Conservation (phyloP, 768 basidiomycete genomes). For the Lactifluus rugatus region DNA sequence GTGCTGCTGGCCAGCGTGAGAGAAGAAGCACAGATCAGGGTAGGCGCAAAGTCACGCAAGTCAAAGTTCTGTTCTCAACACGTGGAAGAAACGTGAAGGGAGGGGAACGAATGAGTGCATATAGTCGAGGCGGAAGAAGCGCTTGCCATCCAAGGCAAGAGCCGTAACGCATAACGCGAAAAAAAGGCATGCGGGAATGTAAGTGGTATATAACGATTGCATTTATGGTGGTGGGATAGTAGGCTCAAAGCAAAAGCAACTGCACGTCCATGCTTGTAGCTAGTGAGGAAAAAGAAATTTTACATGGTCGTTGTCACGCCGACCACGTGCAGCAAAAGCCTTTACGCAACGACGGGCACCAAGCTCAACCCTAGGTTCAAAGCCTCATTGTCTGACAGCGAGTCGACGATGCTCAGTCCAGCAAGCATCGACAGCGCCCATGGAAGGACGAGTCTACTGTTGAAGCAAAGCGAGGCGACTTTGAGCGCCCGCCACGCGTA, state of each 20-base stretch:
- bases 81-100: neutral
- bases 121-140: no score
- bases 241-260: neutral
- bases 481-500: slow-evolving; percentile 10
- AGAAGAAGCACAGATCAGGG: no score
- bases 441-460: slow-evolving; percentile 19
- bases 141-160: no score
- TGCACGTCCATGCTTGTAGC: neutral
- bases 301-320: neutral
- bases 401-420: slow-evolving; percentile 36
- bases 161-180: neutral
- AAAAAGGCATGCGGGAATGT: neutral
- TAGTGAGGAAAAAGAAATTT: neutral
- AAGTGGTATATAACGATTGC: neutral
- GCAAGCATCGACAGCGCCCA: slow-evolving; percentile 25
- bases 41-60: no score
- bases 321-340: neutral
- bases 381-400: slow-evolving; percentile 33
- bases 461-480: slow-evolving; percentile 23
- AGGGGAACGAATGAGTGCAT: no score
- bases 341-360: slow-evolving; percentile 29
- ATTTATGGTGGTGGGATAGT: neutral
- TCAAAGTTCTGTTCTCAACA: no score
- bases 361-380: slow-evolving; percentile 31
- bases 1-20: no score